These are phyloP conservation scores for Termitomyces sp. DNA, from an alignment of 768 basidiomycete genomes.

Conservation along the genomic window DNA sequence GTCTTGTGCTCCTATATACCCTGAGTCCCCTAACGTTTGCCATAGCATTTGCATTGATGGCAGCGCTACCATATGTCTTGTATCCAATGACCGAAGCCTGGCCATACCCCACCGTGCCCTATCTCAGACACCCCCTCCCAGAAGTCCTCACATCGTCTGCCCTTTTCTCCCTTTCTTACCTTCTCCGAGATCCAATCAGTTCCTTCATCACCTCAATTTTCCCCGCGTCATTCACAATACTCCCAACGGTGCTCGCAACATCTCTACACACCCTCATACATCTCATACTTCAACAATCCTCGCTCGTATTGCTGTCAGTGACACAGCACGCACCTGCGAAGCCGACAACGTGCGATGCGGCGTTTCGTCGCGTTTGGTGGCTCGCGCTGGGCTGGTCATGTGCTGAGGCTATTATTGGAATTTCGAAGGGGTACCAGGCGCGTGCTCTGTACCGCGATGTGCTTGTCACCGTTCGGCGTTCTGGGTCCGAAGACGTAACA, in stretches of 20 bases:
- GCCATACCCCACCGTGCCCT: constrained; percentile 36
- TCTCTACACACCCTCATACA: constrained; percentile 45
- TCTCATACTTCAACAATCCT: constrained; percentile 47
- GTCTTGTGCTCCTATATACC: constrained; percentile 48
- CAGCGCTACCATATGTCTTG: constrained; percentile 40
- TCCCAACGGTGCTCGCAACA: constrained; percentile 30
- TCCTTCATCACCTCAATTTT: constrained; percentile 23
- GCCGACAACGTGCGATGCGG: constrained; percentile 49
- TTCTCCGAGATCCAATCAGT: constrained; percentile 45
- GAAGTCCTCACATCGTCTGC: constrained; percentile 58
- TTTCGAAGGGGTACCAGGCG: constrained; percentile 67
- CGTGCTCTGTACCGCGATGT: constrained; percentile 65
- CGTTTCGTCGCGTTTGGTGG: constrained; percentile 73
- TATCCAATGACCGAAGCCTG: constrained; percentile 33
- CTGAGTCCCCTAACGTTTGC: constrained; percentile 53
- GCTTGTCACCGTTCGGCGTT: constrained; percentile 37
- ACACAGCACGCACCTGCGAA: constrained; percentile 34
- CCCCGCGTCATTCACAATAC: constrained; percentile 16
- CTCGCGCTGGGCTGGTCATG: constrained; percentile 70
- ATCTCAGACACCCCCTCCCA: constrained; percentile 58
- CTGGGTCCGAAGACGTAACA: not conserved
- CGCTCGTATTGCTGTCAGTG: constrained; percentile 48
- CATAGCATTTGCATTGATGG: constrained; percentile 43
- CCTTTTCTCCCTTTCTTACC: constrained; percentile 55
- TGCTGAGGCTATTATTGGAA: constrained; percentile 58